Evolutionary conservation across 2,329 filamentous ascomycete genomes (phyloP).

Genomic region (Phyllosticta paracitricarpa): DNA sequence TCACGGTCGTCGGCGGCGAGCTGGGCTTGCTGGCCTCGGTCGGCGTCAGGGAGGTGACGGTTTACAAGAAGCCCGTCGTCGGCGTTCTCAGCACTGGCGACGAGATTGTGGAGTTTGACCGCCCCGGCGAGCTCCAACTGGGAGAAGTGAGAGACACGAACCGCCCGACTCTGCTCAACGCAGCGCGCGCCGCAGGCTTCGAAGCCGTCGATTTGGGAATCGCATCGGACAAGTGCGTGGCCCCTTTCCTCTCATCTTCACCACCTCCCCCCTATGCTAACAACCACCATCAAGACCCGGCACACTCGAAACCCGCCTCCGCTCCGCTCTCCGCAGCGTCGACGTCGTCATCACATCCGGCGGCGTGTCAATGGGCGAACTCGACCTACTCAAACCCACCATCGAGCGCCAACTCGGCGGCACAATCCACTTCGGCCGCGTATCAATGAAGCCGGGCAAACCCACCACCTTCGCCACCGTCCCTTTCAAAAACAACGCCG

Average conservation of each 20-base stretch:
- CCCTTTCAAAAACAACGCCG: slow-evolving; percentile 45
- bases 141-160: slow-evolving; percentile 95
- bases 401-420: slow-evolving; percentile 84
- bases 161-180: slow-evolving; percentile 74
- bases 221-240: slow-evolving; percentile 53
- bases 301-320: slow-evolving; percentile 65
- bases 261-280: slow-evolving; percentile 1
- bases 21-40: slow-evolving; percentile 83
- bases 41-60: slow-evolving; percentile 58
- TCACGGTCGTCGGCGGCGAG: slow-evolving; percentile 81
- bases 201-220: slow-evolving; percentile 79
- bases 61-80: slow-evolving; percentile 68
- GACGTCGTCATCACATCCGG: slow-evolving; percentile 87
- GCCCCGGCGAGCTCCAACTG: slow-evolving; percentile 50
- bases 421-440: slow-evolving; percentile 90
- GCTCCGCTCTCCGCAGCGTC: slow-evolving; percentile 60
- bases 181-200: slow-evolving; percentile 64
- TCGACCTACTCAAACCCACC: slow-evolving; percentile 92
- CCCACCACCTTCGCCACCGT: slow-evolving; percentile 94
- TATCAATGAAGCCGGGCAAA: slow-evolving; percentile 97
- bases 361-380: slow-evolving; percentile 94
- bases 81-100: slow-evolving; percentile 91
- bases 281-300: slow-evolving; percentile 39
- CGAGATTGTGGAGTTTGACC: slow-evolving; percentile 72
- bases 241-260: background rate